A percentile compares a stretch with the other conserved stretches of the same genome.
Evolutionary conservation across 2,329 filamentous ascomycete species (phyloP).

Genomic region (Magnaporthales sp.): DNA sequence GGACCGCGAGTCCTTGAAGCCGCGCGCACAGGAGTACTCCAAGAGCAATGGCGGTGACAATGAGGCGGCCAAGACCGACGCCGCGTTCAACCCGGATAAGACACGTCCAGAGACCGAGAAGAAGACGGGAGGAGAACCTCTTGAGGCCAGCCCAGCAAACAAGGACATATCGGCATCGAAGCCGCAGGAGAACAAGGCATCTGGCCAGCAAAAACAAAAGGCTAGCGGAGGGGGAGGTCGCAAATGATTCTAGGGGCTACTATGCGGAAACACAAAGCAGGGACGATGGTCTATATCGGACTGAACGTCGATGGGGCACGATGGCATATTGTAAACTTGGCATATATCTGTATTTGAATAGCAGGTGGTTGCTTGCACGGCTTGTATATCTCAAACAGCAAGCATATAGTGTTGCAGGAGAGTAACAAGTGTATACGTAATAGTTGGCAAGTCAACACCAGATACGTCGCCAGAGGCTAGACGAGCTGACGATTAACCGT

Average conservation of each 20-base stretch:
- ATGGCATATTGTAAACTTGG: neutral
- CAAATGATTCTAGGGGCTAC: neutral
- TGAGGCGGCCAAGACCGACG: conserved; percentile 41
- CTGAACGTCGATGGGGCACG: neutral
- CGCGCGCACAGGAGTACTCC: conserved; percentile 57
- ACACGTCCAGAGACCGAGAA: conserved; percentile 58
- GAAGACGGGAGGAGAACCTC: conserved; percentile 25
- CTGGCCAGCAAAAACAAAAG: conserved; percentile 23
- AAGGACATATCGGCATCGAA: conserved; percentile 30
- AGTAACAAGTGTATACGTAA: neutral
- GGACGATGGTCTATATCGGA: neutral
- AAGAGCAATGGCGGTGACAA: conserved; percentile 48
- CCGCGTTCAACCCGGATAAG: conserved; percentile 60
- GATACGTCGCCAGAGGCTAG: neutral
- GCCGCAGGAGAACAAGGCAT: conserved; percentile 23
- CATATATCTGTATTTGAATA: neutral
- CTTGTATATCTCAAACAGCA: neutral
- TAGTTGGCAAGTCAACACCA: neutral
- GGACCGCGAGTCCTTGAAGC: conserved; percentile 55
- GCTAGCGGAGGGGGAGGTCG: conserved; percentile 18
- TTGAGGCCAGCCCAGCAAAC: conserved; percentile 37
- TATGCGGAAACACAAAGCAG: too few relatives aligned
- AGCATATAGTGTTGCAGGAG: neutral
- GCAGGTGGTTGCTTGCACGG: neutral
- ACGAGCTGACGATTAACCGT: conserved; percentile 16